phyloP scores from a whole-genome alignment of 2,329 filamentous ascomycete genomes.

The Zasmidium angulare region DNA sequence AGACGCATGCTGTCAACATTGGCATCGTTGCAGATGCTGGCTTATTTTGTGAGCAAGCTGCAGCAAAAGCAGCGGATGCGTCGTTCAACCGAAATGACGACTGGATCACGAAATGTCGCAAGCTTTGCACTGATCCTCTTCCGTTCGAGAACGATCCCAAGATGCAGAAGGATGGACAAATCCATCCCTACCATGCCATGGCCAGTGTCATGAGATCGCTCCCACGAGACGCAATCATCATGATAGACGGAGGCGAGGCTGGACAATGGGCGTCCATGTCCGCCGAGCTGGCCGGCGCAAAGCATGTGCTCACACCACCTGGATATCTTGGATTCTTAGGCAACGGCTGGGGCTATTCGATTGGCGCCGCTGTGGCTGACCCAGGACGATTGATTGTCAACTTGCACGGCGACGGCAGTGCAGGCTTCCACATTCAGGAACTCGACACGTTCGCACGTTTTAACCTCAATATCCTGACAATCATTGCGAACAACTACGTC shows the following conservation, averaged over 20 bases:
- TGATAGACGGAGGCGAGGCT: slow-evolving; percentile 44
- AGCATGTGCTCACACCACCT: slow-evolving; percentile 31
- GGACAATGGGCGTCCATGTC: slow-evolving; percentile 39
- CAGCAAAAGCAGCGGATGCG: slow-evolving; percentile 12
- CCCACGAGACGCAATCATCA: slow-evolving; percentile 37
- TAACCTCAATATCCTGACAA: slow-evolving; percentile 42
- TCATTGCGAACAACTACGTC: slow-evolving; percentile 46
- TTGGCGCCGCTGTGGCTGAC: slow-evolving; percentile 46
- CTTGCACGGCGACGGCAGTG: slow-evolving; percentile 48
- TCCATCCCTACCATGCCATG: slow-evolving; percentile 48
- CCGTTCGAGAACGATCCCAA: slow-evolving; percentile 27
- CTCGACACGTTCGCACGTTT: slow-evolving; percentile 47
- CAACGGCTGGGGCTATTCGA: slow-evolving; percentile 48
- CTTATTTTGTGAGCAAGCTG: slow-evolving; percentile 31
- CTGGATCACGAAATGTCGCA: slow-evolving; percentile 32
- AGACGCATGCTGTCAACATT: slow-evolving; percentile 39
- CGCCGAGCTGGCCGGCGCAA: slow-evolving; percentile 29
- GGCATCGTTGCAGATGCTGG: slow-evolving; percentile 44
- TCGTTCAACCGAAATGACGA: slow-evolving; percentile 18
- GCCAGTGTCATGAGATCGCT: slow-evolving; percentile 39
- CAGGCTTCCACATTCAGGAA: slow-evolving; percentile 48
- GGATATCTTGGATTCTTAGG: slow-evolving; percentile 49
- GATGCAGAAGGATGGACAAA: slow-evolving; percentile 30
- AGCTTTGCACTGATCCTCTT: slow-evolving; percentile 24
- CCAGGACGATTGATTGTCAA: slow-evolving; percentile 42